Evolutionary conservation across 805 yeast genomes (phyloP).

Genomic region (Yamadazyma tumulicola): DNA sequence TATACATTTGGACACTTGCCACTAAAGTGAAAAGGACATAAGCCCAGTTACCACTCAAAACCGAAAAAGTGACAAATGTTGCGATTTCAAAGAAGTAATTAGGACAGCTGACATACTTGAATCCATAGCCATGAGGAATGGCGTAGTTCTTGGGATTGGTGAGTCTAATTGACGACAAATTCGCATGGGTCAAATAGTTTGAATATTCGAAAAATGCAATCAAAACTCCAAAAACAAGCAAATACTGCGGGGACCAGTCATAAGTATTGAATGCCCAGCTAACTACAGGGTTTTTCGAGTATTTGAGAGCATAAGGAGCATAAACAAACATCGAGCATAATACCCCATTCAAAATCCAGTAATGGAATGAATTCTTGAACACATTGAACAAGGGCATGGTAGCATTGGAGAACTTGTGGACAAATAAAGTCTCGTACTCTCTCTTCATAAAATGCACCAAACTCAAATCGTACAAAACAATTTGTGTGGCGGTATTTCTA

Average conservation of each 20-base stretch:
- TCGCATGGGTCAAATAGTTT: conserved; percentile 69
- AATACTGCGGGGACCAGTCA: conserved; percentile 29
- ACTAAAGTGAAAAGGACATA: conserved; percentile 68
- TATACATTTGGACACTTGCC: conserved; percentile 77
- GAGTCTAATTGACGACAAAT: conserved; percentile 56
- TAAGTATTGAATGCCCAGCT: conserved; percentile 43
- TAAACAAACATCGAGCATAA: conserved; percentile 49
- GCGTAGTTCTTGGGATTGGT: conserved; percentile 50
- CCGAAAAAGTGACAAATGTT: conserved; percentile 68
- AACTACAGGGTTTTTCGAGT: conserved; percentile 15
- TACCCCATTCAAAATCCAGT: conserved; percentile 87
- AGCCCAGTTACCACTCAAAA: conserved; percentile 75
- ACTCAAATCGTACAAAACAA: conserved; percentile 50
- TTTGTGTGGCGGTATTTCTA: conserved; percentile 51
- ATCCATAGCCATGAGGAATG: conserved; percentile 83
- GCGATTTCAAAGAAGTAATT: conserved; percentile 87
- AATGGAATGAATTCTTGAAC: conserved; percentile 86
- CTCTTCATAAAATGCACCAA: conserved; percentile 81
- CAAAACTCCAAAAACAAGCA: conserved; percentile 44
- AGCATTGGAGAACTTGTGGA: conserved; percentile 80
- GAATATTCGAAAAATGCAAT: conserved; percentile 56
- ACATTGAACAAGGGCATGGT: conserved; percentile 91
- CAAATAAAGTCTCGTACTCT: conserved; percentile 79
- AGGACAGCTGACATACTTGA: conserved; percentile 81
- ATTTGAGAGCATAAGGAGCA: conserved; percentile 16